Evolutionary conservation across 495 filamentous ascomycete species (phyloP), one percentile per base, ranked within the genome.

Genomic region (Daldinia grandis): DNA sequence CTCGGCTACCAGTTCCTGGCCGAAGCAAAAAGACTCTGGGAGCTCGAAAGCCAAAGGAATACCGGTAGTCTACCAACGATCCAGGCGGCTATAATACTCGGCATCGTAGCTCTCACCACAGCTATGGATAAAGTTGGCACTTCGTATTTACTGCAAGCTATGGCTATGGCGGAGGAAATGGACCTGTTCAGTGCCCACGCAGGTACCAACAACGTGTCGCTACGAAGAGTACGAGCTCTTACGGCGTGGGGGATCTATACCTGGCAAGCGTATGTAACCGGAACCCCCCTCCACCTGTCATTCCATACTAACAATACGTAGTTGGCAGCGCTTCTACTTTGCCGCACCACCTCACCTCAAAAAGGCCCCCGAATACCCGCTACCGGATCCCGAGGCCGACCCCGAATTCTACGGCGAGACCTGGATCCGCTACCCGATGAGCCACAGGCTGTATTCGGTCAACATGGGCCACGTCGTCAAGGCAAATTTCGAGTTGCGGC

Each of bases 1-100:
- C 61, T 81, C 12, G 71, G 75, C 0, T 81, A 81, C 47, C 76
- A 77, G 51, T 81, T 82, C 27, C 67, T 78, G 7, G 80, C 80
- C 44, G 80, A 82, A 61, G 76, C 79, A 21, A 80, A 72, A 44
- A 68, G 80, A 37, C 72, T 82, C 0, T 78, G 79, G 63, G 78
- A 82, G 44, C 28, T 78, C 15, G 78, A 81, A 50, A 54, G 71
- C 3, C 71, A 69, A 17, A 53, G 51, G 31, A 31, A 24, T 17
- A 35, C 30, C 1, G 50, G 66, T 1, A 69, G 62, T n/a, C 40
- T 82, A 4, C 74, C 72, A n/a, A 76, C 78, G 1, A 78, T 82
- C 30, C 80, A 82, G 50, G 76, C 78, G 0, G 70, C 74, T 10
- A 31, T 76, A 12, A 25, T 81, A 5, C 27, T 82, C 8, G 76